Conservation (phyloP, 2,329 filamentous ascomycete species). For the Cordyceps pruinosa region DNA sequence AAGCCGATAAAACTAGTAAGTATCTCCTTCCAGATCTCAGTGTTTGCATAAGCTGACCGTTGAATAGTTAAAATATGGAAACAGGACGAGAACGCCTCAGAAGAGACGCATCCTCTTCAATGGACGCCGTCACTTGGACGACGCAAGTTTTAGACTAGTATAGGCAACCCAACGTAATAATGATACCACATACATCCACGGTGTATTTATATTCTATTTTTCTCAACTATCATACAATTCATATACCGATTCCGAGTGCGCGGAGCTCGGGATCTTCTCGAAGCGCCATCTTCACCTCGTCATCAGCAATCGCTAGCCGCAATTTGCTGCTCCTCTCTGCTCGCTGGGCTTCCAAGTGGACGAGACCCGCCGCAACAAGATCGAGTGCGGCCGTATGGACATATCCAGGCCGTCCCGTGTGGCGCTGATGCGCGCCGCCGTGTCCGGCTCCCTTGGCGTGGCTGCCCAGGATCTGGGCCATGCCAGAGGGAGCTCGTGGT, state of each 20-base stretch:
- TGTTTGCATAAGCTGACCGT: constrained; percentile 19
- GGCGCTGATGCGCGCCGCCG: constrained; percentile 21
- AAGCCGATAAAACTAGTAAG: constrained; percentile 88
- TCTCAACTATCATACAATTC: constrained; percentile 22
- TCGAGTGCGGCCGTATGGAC: constrained; percentile 71
- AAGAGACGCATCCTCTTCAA: constrained; percentile 82
- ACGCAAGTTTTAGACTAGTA: constrained; percentile 57
- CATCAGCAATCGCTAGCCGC: constrained; percentile 76
- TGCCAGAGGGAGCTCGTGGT: constrained; percentile 29
- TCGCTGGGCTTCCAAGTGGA: constrained; percentile 73
- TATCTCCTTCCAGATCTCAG: constrained; percentile 11
- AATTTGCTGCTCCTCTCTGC: constrained; percentile 85
- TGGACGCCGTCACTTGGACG: constrained; percentile 80
- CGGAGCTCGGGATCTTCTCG: constrained; percentile 83
- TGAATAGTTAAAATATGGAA: constrained; percentile 84
- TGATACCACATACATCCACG: constrained; percentile 7
- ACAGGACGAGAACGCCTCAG: constrained; percentile 82
- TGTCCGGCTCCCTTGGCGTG: constrained; percentile 22
- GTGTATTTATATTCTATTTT: constrained; percentile 2
- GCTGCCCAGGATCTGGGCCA: constrained; percentile 29
- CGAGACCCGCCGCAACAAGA: constrained; percentile 77
- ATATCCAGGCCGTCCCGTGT: constrained; percentile 27
- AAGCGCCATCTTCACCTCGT: constrained; percentile 83
- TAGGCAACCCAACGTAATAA: neutral
- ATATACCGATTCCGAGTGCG: constrained; percentile 58